Evolutionary conservation across 371 early-diverging fungal species (phyloP), one percentile per base, ranked within the genome.

Genomic region (Chytridiales sp.): DNA sequence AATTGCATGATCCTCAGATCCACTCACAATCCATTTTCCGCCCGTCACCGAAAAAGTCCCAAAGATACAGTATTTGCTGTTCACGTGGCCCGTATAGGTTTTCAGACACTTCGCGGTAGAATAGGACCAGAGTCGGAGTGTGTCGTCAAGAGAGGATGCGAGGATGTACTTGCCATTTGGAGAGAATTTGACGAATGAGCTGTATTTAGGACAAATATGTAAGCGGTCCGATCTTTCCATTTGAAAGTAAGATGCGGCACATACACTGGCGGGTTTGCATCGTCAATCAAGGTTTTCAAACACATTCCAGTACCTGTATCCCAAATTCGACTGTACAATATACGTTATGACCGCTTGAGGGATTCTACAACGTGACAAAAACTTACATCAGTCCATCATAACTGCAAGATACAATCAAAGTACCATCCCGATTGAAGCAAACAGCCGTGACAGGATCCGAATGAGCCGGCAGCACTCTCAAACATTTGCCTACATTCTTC

Each of bases 101-200:
- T 97, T 96, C 30, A 96, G 75, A 52, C 95, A 95, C 71, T 93
- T 93, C 27, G 92, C 93, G 15, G 88, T 89, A 40, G 91, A 89
- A 70, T 87, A 91, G 72, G 88, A 89, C 98, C 98, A 98, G 41
- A 98, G 84, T 35, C 95, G 86, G 46, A 98, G 76, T 24, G 94
- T 93, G 65, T 85, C 90, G 76, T 98, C 96, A 52, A 91, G 77
- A 9, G 95, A 93, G 0, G 93, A 85, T 3, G 97, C 94, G 47
- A 98, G 83, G 59, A 98, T 93, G 72, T 92, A 98, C 78, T 96
- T 96, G 62, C 97, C 94, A 71, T 98, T 98, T 30, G 98, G 98
- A 27, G 95, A 94, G 68, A 98, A 98, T 73, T 93, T 94, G 32
- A 91, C 96, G 78, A 91, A 95, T 0, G 95, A 91, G n/a, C 89